Evolutionary conservation across 106 monocot genomes (phyloP), one percentile per base, ranked within the genome.

Genomic region (Cymbidium sinense): DNA sequence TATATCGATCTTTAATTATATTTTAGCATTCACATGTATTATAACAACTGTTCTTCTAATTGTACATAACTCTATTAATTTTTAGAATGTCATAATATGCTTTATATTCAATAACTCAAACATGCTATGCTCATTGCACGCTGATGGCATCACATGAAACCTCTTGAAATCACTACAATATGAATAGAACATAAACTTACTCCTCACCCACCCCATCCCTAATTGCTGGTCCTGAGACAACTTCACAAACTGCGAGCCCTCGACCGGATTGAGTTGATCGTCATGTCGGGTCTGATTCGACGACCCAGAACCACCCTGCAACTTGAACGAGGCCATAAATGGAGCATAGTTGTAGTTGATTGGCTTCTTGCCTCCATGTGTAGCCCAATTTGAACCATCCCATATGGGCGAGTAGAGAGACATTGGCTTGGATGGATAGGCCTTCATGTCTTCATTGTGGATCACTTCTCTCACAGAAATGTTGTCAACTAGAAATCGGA

Each of bases 371-470:
- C 83, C 80, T 31, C 83, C 77, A 1, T 78, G 62, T 2, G 83
- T 86, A 0, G 83, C 83, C 86, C 86, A 83, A 1, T 78, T 41
- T 35, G 83, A 86, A 58, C 83, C 86, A 35, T 86, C 83, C 86
- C 86, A 83, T 19, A 83, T 86, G 6, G 83, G 83, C 10, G 80
- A 61, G 31, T 80, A 80, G 20, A 86, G 13, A 2, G 80, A 67
- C 83, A 86, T 86, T 0, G 79, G 86, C 77, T 88, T 86, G 29
- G 82, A 84, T 4, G 86, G 91, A 62, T 88, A 91, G 55, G 80
- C 80, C 39, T 20, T 52, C 77, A 86, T 88, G n/a, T 81, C 85
- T 13, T 76, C 83, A 21, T 29, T 86, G 64, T 83, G 83, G 64
- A 72, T 79, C 50, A 81, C 82, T 73, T 88, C 91, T 73, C 91